These are phyloP conservation scores for Persicaria tinctoria DNA, from an alignment of 148 eudicot genomes.

Conservation along the genomic window DNA sequence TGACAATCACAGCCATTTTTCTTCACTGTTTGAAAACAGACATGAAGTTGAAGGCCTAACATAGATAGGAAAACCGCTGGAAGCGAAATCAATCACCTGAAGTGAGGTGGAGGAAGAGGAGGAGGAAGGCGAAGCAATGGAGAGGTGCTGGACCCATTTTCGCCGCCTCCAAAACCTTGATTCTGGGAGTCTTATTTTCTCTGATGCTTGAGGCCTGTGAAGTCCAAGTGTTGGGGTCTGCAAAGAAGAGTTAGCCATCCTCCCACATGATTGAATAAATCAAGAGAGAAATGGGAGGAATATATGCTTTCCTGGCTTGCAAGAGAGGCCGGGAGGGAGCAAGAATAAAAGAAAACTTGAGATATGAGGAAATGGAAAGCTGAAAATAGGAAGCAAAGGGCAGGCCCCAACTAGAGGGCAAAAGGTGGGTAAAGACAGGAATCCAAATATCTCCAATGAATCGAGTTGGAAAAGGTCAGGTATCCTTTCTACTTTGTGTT, in stretches of 20 bases:
- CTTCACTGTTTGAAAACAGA: neutral
- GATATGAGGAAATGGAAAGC: conserved; percentile 56
- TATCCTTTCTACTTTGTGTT: neutral
- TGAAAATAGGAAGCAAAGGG: conserved; percentile 55
- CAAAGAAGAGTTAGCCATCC: conserved; percentile 32
- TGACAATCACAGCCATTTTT: neutral
- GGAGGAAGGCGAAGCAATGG: conserved; percentile 28
- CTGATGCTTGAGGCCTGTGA: conserved; percentile 15
- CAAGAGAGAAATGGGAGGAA: conserved; percentile 38
- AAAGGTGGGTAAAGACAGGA: conserved; percentile 13
- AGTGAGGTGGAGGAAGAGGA: conserved; percentile 31
- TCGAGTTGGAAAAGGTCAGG: conserved; percentile 3
- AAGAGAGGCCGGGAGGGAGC: conserved; percentile 41
- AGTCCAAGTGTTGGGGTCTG: conserved; percentile 5
- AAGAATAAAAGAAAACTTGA: conserved; percentile 89
- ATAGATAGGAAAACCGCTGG: neutral
- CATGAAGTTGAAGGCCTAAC: neutral
- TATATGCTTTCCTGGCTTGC: conserved; percentile 69
- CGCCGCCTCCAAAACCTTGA: conserved; percentile 16
- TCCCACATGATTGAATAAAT: conserved; percentile 24
- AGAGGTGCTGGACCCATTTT: conserved; percentile 35
- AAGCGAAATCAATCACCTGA: conserved; percentile 42
- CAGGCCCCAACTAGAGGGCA: conserved; percentile 22
- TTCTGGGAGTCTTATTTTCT: conserved; percentile 16
- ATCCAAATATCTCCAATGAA: conserved; percentile 5